phyloP scores from a whole-genome alignment of 371 early-diverging fungal species.

The Lichtheimia ramosa region DNA sequence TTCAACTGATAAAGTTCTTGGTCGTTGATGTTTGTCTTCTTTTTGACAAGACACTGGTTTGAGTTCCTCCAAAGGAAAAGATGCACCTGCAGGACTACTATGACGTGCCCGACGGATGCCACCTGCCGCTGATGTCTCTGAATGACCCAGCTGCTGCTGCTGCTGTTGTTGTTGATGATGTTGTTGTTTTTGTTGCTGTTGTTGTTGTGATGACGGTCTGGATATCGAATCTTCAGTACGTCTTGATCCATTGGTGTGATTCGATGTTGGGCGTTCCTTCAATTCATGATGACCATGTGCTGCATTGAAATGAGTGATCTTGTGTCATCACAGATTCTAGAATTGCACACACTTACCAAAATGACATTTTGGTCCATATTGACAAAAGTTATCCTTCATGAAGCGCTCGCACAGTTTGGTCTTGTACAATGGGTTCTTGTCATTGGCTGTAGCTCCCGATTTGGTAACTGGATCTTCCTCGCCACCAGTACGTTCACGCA shows the following conservation, averaged over 20 bases:
- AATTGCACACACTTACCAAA: constrained; percentile 54
- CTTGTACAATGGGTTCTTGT: constrained; percentile 75
- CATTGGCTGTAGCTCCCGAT: neutral
- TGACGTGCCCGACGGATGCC: constrained; percentile 16
- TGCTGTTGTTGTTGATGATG: neutral
- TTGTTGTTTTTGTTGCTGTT: constrained; percentile 1
- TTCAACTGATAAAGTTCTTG: too few species aligned
- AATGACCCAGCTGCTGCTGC: constrained; percentile 15
- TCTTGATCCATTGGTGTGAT: constrained; percentile 6
- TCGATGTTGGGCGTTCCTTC: constrained; percentile 28
- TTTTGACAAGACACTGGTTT: too few species aligned
- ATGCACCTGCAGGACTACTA: neutral
- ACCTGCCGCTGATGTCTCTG: constrained; percentile 18
- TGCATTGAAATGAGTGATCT: neutral
- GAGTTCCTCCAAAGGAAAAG: too few species aligned
- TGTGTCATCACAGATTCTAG: neutral
- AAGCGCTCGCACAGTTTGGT: constrained; percentile 83
- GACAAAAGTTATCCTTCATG: constrained; percentile 75
- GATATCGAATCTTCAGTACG: neutral
- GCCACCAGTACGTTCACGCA: constrained; percentile 55
- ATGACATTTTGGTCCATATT: constrained; percentile 82
- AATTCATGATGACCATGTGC: constrained; percentile 24
- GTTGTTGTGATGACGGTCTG: neutral
- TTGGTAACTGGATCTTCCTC: neutral
- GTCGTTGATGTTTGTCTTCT: too few species aligned